phyloP scores from a whole-genome alignment of 495 filamentous ascomycete species.

The Aspergillus conjunctus region DNA sequence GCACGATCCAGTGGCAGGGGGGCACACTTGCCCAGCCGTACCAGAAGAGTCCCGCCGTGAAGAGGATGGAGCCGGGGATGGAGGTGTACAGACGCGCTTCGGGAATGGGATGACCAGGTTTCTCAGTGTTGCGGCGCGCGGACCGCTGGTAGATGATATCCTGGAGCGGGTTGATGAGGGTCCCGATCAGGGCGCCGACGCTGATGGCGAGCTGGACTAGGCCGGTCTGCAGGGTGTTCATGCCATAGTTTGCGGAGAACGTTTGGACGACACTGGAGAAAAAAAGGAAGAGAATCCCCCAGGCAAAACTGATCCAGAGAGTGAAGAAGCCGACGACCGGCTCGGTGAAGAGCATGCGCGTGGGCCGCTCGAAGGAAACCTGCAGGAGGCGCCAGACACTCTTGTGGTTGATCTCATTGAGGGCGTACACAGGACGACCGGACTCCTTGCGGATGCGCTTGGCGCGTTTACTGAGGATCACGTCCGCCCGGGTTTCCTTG shows the following conservation, averaged over 20 bases:
- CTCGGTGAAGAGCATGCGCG: slow-evolving; percentile 53
- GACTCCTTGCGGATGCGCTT: slow-evolving; percentile 64
- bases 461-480: slow-evolving; percentile 63
- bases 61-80: slow-evolving; percentile 45
- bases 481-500: slow-evolving; percentile 43
- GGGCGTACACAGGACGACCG: slow-evolving; percentile 46
- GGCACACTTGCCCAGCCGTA: slow-evolving; percentile 42
- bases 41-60: slow-evolving; percentile 46
- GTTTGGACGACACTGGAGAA: slow-evolving; percentile 46
- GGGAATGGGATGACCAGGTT: slow-evolving; percentile 36
- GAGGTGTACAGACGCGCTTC: slow-evolving; percentile 46
- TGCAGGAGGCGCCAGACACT: slow-evolving; percentile 31
- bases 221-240: slow-evolving; percentile 37
- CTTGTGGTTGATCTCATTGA: slow-evolving; percentile 32
- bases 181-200: slow-evolving; percentile 45
- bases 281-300: slow-evolving; percentile 55
- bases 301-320: slow-evolving; percentile 54
- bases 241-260: slow-evolving; percentile 41
- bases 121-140: slow-evolving; percentile 30
- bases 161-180: slow-evolving; percentile 43
- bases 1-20: slow-evolving; percentile 45
- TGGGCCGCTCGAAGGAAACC: slow-evolving; percentile 47
- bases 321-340: slow-evolving; percentile 56
- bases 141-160: slow-evolving; percentile 43
- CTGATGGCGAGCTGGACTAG: slow-evolving; percentile 46